Evolutionary conservation across 805 yeast genomes (phyloP), one percentile per base, ranked within the genome.

Genomic region (Jamesozyma gamospora): DNA sequence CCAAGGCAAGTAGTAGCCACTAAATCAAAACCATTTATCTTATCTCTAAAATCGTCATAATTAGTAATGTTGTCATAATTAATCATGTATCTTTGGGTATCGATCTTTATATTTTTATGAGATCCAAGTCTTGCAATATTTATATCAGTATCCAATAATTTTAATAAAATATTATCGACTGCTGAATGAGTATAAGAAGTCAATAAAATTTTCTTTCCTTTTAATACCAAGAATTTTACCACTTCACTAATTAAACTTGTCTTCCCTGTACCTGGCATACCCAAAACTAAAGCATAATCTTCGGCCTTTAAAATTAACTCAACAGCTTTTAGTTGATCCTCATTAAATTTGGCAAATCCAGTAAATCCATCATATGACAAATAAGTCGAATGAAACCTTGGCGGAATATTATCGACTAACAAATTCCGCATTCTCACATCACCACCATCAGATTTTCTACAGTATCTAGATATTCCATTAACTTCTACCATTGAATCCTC

Each of bases 191-290:
- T 92, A 53, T 84, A 87, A 0, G 95, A 82, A 0, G 96, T 75
- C 35, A 92, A 61, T 18, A 92, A 64, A 1, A 92, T 80, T 1
- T 82, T 68, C 53, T 82, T 82, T 1, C 75, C 77, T 35, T 70
- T 69, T 1, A 63, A 60, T 3, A 51, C 80, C 24, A 92, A 56
- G 31, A 72, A 64, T 41, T 72, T 69, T 32, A 88, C 79, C 14
- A 92, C 52, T 34, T 79, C 77, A 0, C 94, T 82, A 39, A 92
- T 87, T 0, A 88, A 82, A 0, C 97, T 86, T 1, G 96, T 86
- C 53, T 86, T 86, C 9, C 96, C 98, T 0, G 97, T 92, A 3
- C 98, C 98, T 0, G 98, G 98, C 98, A 92, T 92, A 0, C 98
- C 98, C 43, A 90, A 63, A 15, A 92, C 73, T 50, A 92, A 66